Evolutionary conservation across 1,284 basidiomycete species (phyloP).

Genomic region (Rhodotorula sp.): DNA sequence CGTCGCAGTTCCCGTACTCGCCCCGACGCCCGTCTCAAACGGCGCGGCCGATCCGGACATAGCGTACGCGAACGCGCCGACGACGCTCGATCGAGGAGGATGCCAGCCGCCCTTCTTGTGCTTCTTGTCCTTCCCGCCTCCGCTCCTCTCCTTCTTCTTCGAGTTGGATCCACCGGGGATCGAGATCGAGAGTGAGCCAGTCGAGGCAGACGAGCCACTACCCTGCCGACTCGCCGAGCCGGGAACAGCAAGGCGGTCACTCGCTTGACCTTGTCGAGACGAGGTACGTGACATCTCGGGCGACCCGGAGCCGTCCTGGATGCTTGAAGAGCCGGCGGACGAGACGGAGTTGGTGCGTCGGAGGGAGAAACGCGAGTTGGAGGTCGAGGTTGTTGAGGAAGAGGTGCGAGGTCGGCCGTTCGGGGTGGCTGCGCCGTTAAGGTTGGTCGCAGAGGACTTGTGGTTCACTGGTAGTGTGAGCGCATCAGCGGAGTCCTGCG

Average conservation of each 20-base stretch:
- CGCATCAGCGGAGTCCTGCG: background rate
- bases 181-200: background rate
- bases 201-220: background rate
- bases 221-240: no score
- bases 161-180: background rate
- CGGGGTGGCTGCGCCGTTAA: no score
- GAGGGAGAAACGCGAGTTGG: background rate
- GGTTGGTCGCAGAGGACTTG: background rate
- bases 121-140: background rate
- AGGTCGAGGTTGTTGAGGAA: background rate
- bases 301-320: no score
- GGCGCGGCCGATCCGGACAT: background rate
- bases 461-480: background rate
- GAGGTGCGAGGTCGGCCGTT: background rate
- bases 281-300: background rate
- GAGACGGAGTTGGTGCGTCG: constrained; percentile 14
- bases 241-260: no score
- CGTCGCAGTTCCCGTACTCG: background rate
- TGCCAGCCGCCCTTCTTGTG: constrained; percentile 8
- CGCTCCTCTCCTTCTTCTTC: no score
- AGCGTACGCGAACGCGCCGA: background rate
- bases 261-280: background rate
- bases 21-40: background rate
- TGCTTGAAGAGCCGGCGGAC: background rate
- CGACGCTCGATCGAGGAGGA: background rate